Percentiles rank a stretch among this genome's conserved stretches.
phyloP scores from a whole-genome alignment of 257 asterid genomes.

The Nicotiana otophora region DNA sequence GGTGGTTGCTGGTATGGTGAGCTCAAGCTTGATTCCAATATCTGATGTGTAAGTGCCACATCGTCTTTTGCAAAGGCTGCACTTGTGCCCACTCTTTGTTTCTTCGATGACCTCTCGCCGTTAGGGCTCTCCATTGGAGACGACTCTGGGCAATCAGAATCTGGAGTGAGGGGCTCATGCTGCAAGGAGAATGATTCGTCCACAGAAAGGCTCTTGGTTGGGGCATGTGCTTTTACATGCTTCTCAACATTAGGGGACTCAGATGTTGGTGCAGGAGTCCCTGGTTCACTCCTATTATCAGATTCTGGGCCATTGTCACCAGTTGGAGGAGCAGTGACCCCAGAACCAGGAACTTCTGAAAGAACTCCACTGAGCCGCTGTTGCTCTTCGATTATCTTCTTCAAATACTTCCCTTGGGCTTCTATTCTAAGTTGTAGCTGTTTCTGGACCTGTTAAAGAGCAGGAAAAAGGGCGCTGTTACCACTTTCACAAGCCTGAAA shows the following conservation, averaged over 20 bases:
- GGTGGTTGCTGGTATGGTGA: conserved; percentile 41
- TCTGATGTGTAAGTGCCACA: conserved; percentile 41
- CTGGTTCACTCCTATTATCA: conserved; percentile 56
- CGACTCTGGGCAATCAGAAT: conserved; percentile 46
- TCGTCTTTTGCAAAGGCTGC: conserved; percentile 37
- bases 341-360: conserved; percentile 55
- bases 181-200: conserved; percentile 79
- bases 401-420: conserved; percentile 96
- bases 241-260: conserved; percentile 56
- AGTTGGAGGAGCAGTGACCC: conserved; percentile 32
- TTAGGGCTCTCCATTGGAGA: conserved; percentile 44
- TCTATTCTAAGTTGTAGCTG: conserved; percentile 90
- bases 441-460: conserved; percentile 67
- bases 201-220: conserved; percentile 51
- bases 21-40: conserved; percentile 51
- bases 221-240: conserved; percentile 38
- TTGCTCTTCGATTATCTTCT: conserved; percentile 94
- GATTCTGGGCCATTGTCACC: conserved; percentile 42
- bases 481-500: not conserved
- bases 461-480: not conserved
- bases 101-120: conserved; percentile 45
- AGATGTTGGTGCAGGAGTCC: conserved; percentile 78
- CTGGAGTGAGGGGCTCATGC: conserved; percentile 82
- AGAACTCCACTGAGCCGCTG: conserved; percentile 76
- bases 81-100: conserved; percentile 34